Conservation (phyloP, 176 grass and related monocot genomes). For the Poa annua region DNA sequence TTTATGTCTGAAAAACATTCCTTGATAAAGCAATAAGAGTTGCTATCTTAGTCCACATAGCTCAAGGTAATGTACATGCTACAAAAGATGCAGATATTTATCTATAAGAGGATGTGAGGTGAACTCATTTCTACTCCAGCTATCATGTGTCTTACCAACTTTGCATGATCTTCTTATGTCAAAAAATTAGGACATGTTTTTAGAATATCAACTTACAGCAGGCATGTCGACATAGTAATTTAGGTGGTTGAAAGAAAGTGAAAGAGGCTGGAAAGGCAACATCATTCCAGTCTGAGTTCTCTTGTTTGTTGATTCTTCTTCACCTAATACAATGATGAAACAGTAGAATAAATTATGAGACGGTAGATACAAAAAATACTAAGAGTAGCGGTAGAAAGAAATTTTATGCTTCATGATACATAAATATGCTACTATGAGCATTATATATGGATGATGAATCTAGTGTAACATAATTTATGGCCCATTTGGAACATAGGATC, state of each 20-base stretch:
- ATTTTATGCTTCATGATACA: not conserved
- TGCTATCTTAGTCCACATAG: constrained; percentile 16
- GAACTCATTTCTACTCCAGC: not conserved
- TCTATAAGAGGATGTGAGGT: not conserved
- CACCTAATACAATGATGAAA: constrained; percentile 10
- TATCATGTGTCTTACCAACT: constrained; percentile 2
- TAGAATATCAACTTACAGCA: constrained; percentile 52
- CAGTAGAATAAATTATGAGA: constrained; percentile 13
- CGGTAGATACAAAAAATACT: not conserved
- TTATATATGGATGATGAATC: not conserved
- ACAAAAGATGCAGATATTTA: not conserved
- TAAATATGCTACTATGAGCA: not conserved
- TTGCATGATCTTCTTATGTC: constrained; percentile 6
- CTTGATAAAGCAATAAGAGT: not conserved
- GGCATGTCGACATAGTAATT: constrained; percentile 77
- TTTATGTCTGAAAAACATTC: constrained; percentile 3
- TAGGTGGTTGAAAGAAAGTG: constrained; percentile 67
- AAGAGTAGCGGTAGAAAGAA: constrained; percentile 16
- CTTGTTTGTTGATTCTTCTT: not conserved
- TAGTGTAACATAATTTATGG: constrained; percentile 2
- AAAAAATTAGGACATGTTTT: constrained; percentile 9
- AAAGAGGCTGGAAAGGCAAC: constrained; percentile 79
- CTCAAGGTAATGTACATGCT: constrained; percentile 8
- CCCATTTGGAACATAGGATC: not conserved
- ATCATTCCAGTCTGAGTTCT: constrained; percentile 63